Evolutionary conservation across 1,284 basidiomycete species (phyloP).

Genomic region (Entoloma clypeatum): DNA sequence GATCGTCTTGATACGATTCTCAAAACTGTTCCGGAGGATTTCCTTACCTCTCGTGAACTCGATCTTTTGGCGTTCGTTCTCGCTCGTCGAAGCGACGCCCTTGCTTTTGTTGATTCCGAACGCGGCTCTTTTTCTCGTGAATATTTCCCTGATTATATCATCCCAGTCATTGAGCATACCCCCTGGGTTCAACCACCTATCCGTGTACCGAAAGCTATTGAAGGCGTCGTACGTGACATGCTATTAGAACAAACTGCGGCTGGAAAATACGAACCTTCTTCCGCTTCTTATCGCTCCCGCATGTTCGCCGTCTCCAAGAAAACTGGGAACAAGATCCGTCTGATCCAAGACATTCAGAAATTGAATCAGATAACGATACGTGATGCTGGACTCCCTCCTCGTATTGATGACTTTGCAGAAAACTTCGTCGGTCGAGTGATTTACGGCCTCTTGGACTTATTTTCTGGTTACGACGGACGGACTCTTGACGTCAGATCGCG

Average conservation of each 20-base stretch:
- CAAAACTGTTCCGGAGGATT: slow-evolving; percentile 11
- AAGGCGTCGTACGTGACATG: slow-evolving; percentile 19
- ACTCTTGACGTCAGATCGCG: slow-evolving; percentile 17
- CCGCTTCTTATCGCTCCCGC: slow-evolving; percentile 27
- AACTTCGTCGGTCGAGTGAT: slow-evolving; percentile 24
- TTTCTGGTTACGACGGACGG: slow-evolving; percentile 24
- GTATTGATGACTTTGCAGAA: slow-evolving; percentile 32
- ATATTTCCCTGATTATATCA: slow-evolving; percentile 33
- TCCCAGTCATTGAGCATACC: slow-evolving; percentile 31
- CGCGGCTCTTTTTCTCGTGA: slow-evolving; percentile 27
- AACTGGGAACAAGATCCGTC: slow-evolving; percentile 20
- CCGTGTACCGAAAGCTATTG: slow-evolving; percentile 23
- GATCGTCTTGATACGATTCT: slow-evolving; percentile 20
- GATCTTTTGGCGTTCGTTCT: slow-evolving; percentile 25
- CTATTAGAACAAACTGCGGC: slow-evolving; percentile 22
- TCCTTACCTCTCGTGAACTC: slow-evolving; percentile 20
- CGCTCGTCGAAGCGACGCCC: slow-evolving; percentile 15
- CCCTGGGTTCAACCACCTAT: slow-evolving; percentile 30
- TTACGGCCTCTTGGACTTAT: slow-evolving; percentile 26
- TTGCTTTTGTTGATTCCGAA: slow-evolving; percentile 28
- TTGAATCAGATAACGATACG: slow-evolving; percentile 31
- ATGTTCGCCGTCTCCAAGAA: slow-evolving; percentile 34
- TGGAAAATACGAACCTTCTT: slow-evolving; percentile 29
- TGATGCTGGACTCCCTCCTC: slow-evolving; percentile 27
- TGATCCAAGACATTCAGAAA: slow-evolving; percentile 30